Percentiles rank a stretch among this genome's conserved stretches.
phyloP scores from a whole-genome alignment of 441 rosid species.

The Adansonia rubrostipa region DNA sequence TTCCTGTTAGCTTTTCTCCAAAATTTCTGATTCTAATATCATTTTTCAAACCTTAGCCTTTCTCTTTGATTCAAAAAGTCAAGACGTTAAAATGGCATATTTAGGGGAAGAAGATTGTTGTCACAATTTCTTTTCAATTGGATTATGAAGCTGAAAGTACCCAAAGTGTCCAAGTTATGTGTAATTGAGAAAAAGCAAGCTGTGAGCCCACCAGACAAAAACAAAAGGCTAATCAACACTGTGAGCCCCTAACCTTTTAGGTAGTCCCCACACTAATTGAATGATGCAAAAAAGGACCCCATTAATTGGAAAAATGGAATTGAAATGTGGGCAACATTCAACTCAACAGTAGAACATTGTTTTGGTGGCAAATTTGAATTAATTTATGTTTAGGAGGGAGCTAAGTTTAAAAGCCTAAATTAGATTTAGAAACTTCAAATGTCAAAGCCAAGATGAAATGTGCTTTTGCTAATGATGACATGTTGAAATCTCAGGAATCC shows the following conservation, averaged over 20 bases:
- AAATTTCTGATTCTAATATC: slow-evolving; percentile 22
- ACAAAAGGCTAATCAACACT: slow-evolving; percentile 4
- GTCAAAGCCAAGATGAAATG: neutral
- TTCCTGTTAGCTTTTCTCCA: slow-evolving; percentile 11
- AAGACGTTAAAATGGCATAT: slow-evolving; percentile 26
- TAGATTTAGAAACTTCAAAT: slow-evolving; percentile 13
- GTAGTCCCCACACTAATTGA: slow-evolving; percentile 13
- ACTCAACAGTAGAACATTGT: neutral
- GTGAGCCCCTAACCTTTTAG: slow-evolving; percentile 12
- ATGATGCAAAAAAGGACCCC: slow-evolving; percentile 18
- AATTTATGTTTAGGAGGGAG: slow-evolving; percentile 34
- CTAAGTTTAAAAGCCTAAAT: slow-evolving; percentile 20
- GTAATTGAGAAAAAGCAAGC: neutral
- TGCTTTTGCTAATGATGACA: slow-evolving; percentile 19
- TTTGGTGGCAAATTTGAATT: slow-evolving; percentile 27
- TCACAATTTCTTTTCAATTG: neutral
- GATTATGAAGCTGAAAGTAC: neutral
- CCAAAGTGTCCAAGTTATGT: slow-evolving; percentile 9
- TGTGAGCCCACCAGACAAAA: slow-evolving; percentile 14
- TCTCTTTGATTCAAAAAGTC: slow-evolving; percentile 36
- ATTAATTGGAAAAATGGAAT: neutral
- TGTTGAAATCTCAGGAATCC: slow-evolving; percentile 11
- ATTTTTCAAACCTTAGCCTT: slow-evolving; percentile 1
- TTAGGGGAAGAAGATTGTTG: neutral
- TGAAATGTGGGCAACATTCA: neutral